Evolutionary conservation across 495 filamentous ascomycete genomes (phyloP).

Genomic region (Bacidia rubella): DNA sequence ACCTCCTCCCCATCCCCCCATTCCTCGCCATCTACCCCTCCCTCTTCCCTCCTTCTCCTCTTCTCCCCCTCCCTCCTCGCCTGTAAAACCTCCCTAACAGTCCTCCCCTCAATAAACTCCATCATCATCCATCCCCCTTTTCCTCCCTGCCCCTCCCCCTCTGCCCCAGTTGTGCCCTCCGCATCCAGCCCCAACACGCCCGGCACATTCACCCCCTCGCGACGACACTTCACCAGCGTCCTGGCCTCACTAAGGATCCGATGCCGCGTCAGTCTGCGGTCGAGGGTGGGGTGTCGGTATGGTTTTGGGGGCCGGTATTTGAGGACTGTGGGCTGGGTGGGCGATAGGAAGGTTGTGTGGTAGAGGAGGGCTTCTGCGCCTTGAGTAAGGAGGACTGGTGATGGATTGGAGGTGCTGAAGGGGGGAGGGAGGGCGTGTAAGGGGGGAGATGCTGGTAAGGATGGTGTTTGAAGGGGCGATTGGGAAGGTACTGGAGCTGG

Average conservation of each 20-base stretch:
- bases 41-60: constrained; percentile 21
- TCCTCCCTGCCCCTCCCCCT: constrained; percentile 23
- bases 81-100: constrained; percentile 47
- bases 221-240: constrained; percentile 56
- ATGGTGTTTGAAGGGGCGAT: neutral
- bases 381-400: constrained; percentile 58
- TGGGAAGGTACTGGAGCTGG: no score
- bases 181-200: constrained; percentile 63
- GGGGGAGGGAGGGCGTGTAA: constrained; percentile 47
- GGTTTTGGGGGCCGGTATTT: constrained; percentile 89
- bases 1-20: constrained; percentile 32
- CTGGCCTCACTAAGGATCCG: constrained; percentile 80
- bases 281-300: constrained; percentile 85
- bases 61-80: constrained; percentile 46
- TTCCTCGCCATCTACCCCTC: constrained; percentile 25
- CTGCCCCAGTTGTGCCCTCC: constrained; percentile 23
- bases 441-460: neutral
- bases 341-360: constrained; percentile 65
- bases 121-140: constrained; percentile 70
- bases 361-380: constrained; percentile 94
- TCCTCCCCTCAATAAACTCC: constrained; percentile 77
- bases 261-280: constrained; percentile 71
- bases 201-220: constrained; percentile 67
- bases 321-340: constrained; percentile 58
- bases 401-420: constrained; percentile 45